Percentiles rank a stretch among this genome's conserved stretches.
These are phyloP conservation scores for Achlya hypogyna DNA, from an alignment of 352 stramenopile genomes.

Conservation along the genomic window DNA sequence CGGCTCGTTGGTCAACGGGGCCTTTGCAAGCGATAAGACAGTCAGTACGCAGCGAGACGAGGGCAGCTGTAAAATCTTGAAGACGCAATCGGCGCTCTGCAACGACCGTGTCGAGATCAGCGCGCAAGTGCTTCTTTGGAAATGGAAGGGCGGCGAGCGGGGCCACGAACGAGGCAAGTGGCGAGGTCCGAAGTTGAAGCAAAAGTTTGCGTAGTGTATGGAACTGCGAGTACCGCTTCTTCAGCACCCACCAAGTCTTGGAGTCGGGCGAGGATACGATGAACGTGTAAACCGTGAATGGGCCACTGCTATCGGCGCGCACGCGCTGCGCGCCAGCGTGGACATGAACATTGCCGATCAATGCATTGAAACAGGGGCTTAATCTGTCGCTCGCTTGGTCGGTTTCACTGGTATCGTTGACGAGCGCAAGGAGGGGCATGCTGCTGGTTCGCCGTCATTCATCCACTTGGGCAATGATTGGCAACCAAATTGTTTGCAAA, in stretches of 20 bases:
- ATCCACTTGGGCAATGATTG: too few relatives aligned
- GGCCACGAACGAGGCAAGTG: constrained; percentile 43
- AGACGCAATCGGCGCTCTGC: constrained; percentile 49
- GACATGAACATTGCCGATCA: too few relatives aligned
- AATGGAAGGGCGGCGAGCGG: constrained; percentile 51
- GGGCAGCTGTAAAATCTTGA: constrained; percentile 60
- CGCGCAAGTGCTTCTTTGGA: constrained; percentile 56
- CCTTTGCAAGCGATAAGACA: not conserved
- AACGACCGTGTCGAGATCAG: constrained; percentile 50
- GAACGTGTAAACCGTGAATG: constrained; percentile 77
- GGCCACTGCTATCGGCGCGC: too few relatives aligned
- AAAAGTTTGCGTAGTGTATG: constrained; percentile 63
- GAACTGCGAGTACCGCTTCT: constrained; percentile 81
- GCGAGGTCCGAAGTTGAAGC: too few relatives aligned
- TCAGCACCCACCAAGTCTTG: constrained; percentile 79
- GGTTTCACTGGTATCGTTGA: too few relatives aligned
- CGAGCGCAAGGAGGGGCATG: too few relatives aligned
- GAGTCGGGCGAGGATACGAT: constrained; percentile 76
- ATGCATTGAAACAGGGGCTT: too few relatives aligned
- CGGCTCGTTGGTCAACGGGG: too few relatives aligned
- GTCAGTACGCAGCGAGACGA: constrained; percentile 26
- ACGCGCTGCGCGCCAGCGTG: too few relatives aligned
- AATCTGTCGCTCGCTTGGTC: too few relatives aligned
- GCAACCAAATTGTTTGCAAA: too few relatives aligned
- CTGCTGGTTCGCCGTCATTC: too few relatives aligned